phyloP scores from a whole-genome alignment of 2,329 filamentous ascomycete species.

The Aspergillus phoenicis region DNA sequence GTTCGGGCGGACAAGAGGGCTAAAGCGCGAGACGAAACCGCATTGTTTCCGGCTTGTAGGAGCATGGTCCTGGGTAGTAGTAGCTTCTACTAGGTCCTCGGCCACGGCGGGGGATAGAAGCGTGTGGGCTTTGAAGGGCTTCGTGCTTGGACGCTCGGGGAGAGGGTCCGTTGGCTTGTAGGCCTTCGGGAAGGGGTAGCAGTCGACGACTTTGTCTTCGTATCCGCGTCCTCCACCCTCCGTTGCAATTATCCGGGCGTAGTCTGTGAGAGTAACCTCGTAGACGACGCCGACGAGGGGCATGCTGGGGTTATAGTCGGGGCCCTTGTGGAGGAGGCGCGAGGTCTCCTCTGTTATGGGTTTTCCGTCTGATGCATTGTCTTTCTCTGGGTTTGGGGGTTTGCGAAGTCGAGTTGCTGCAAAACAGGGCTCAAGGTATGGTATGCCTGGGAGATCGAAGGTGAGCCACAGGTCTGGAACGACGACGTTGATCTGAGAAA shows the following conservation, averaged over 20 bases:
- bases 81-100: constrained; percentile 14
- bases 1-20: constrained; percentile 61
- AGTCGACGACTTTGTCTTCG: constrained; percentile 77
- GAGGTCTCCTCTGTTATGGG: constrained; percentile 42
- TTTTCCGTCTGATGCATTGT: constrained; percentile 10
- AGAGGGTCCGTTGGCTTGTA: constrained; percentile 57
- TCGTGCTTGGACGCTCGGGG: constrained; percentile 63
- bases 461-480: constrained; percentile 76
- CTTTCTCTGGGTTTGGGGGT: constrained; percentile 16
- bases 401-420: constrained; percentile 73
- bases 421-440: constrained; percentile 90
- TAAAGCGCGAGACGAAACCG: constrained; percentile 1
- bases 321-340: constrained; percentile 28
- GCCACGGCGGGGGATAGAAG: constrained; percentile 67
- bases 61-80: neutral
- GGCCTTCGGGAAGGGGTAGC: constrained; percentile 64
- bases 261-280: constrained; percentile 84
- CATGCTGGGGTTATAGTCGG: constrained; percentile 55
- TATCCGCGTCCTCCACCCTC: constrained; percentile 89
- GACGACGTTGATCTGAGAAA: constrained; percentile 79
- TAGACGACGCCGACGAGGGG: constrained; percentile 92
- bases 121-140: constrained; percentile 79
- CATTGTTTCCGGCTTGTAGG: neutral
- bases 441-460: constrained; percentile 83
- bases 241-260: constrained; percentile 80